Conservation (phyloP, 192 early-diverging fungal species). For the Umbelopsis sp. region DNA sequence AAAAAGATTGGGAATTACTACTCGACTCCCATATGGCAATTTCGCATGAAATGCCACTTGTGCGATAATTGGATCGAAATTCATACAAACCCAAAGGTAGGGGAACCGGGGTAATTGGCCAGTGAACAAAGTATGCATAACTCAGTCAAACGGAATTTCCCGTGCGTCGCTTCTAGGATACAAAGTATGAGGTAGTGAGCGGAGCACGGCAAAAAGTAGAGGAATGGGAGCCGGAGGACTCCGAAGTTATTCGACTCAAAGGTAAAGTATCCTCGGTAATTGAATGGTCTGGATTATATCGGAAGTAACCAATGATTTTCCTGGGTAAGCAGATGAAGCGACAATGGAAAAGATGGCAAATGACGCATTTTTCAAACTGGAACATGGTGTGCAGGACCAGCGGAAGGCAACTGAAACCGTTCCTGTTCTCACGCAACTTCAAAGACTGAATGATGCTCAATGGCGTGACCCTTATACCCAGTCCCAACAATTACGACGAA, state of each 20-base stretch:
- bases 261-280: conserved; percentile 25
- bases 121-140: no score
- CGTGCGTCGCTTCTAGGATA: conserved; percentile 51
- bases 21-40: conserved; percentile 82
- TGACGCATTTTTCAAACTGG: conserved; percentile 65
- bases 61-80: conserved; percentile 88
- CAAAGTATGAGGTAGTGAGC: conserved; percentile 62
- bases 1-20: conserved; percentile 89
- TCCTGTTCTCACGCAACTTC: conserved; percentile 59
- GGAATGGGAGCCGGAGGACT: conserved; percentile 66
- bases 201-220: conserved; percentile 83
- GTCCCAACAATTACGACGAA: conserved; percentile 70
- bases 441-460: conserved; percentile 65
- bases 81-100: conserved; percentile 93
- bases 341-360: conserved; percentile 42
- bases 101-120: no score
- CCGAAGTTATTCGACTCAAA: conserved; percentile 65
- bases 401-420: conserved; percentile 45
- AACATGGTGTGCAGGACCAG: conserved; percentile 55
- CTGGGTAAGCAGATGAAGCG: conserved; percentile 51
- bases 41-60: conserved; percentile 93
- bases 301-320: conserved; percentile 16
- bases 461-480: conserved; percentile 82
- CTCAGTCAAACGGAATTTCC: background rate
- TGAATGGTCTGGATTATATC: conserved; percentile 11